phyloP scores from a whole-genome alignment of 345 rosid genomes.

The Citrus sp. region DNA sequence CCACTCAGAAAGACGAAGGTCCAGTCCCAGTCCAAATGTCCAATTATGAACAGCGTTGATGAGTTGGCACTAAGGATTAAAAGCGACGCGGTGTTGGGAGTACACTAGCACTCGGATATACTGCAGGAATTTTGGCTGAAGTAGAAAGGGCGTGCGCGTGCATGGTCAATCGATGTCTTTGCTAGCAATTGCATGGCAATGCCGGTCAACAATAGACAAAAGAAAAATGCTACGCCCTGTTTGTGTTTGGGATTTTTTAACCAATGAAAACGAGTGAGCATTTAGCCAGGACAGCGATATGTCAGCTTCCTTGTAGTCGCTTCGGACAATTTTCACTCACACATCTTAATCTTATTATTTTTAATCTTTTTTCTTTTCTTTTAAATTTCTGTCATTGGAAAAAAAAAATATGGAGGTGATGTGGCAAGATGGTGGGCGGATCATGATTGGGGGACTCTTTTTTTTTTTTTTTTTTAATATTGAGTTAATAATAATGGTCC shows the following conservation, averaged over 20 bases:
- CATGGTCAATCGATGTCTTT: constrained; percentile 26
- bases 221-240: background rate
- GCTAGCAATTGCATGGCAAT: constrained; percentile 9
- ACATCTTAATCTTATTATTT: no score
- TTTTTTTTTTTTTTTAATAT: background rate
- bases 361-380: no score
- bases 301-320: constrained; percentile 28
- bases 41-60: background rate
- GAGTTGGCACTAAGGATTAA: background rate
- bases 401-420: background rate
- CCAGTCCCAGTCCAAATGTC: background rate
- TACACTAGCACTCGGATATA: background rate
- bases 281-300: constrained; percentile 5
- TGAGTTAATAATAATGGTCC: constrained; percentile 11
- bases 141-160: constrained; percentile 43
- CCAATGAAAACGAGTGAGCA: background rate
- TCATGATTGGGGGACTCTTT: constrained; percentile 19
- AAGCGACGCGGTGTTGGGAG: background rate
- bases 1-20: background rate
- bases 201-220: constrained; percentile 27
- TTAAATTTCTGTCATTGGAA: no score
- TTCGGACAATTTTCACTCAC: background rate
- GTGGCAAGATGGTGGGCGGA: constrained; percentile 9
- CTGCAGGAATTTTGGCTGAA: background rate
- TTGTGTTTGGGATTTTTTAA: background rate